phyloP scores from a whole-genome alignment of 1,139 yeast species.

The Pichia sp. region DNA sequence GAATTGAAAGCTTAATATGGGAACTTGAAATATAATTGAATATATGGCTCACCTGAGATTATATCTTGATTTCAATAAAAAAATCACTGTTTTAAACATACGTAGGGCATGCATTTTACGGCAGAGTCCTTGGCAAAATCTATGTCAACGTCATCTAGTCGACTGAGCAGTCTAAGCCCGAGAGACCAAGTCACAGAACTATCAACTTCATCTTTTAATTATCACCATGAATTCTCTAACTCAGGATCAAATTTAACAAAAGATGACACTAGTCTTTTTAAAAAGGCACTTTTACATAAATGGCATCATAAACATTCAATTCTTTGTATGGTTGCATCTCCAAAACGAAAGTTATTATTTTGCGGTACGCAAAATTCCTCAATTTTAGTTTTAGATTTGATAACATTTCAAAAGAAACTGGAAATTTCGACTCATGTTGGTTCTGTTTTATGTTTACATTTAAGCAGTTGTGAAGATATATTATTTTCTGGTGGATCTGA shows the following conservation, averaged over 20 bases:
- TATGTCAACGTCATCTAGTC: conserved; percentile 5
- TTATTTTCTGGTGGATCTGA: conserved; percentile 88
- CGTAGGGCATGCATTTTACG: not conserved
- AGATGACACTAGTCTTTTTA: conserved; percentile 13
- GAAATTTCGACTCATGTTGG: conserved; percentile 50
- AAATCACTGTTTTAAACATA: no score
- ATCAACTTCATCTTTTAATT: conserved; percentile 5
- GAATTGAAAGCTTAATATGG: no score
- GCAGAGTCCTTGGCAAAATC: not conserved
- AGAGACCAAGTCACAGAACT: conserved; percentile 1
- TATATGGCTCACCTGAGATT: no score
- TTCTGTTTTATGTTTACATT: conserved; percentile 63
- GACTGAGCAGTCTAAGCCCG: conserved; percentile 8
- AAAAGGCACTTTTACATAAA: conserved; percentile 43
- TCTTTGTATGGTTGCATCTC: conserved; percentile 69
- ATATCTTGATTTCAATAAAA: no score
- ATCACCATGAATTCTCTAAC: conserved; percentile 13
- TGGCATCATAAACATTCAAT: conserved; percentile 76
- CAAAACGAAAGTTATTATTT: conserved; percentile 51
- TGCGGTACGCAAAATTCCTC: conserved; percentile 96
- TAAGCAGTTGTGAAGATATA: conserved; percentile 51
- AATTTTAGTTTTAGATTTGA: conserved; percentile 64
- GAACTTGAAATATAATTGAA: no score
- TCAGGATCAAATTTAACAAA: conserved; percentile 7
- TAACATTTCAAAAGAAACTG: conserved; percentile 49